phyloP scores from a whole-genome alignment of 305 asterid genomes.

The Vinca major region DNA sequence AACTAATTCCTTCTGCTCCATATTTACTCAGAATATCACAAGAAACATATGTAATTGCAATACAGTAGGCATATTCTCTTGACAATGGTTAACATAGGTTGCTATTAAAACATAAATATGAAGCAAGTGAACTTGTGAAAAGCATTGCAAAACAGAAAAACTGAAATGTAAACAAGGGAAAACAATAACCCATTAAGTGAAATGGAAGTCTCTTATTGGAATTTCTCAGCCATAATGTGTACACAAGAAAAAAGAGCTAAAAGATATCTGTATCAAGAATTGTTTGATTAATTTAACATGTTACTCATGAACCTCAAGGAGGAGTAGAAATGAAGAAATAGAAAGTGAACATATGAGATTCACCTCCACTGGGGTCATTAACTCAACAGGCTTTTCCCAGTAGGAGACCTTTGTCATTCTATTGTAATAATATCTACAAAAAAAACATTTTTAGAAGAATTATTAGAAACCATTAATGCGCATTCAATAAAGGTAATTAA shows the following conservation, averaged over 20 bases:
- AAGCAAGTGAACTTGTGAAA: not conserved
- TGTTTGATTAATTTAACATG: not conserved
- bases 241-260: not conserved
- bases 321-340: conserved; percentile 1
- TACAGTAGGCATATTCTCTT: not conserved
- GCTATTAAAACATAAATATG: not conserved
- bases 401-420: conserved; percentile 56
- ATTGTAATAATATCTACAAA: conserved; percentile 68
- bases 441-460: conserved; percentile 19
- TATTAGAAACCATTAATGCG: not conserved
- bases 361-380: conserved; percentile 81
- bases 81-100: not conserved
- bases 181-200: not conserved
- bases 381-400: conserved; percentile 87
- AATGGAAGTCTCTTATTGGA: not conserved
- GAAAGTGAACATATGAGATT: conserved; percentile 20
- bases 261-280: not conserved
- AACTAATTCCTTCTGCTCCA: too few relatives aligned
- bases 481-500: not conserved
- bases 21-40: too few relatives aligned
- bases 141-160: not conserved
- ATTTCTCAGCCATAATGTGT: not conserved
- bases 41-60: not conserved
- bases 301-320: not conserved
- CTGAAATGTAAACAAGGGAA: not conserved